Conservation (phyloP, 768 basidiomycete species). For the Suillus fuscotomentosus region DNA sequence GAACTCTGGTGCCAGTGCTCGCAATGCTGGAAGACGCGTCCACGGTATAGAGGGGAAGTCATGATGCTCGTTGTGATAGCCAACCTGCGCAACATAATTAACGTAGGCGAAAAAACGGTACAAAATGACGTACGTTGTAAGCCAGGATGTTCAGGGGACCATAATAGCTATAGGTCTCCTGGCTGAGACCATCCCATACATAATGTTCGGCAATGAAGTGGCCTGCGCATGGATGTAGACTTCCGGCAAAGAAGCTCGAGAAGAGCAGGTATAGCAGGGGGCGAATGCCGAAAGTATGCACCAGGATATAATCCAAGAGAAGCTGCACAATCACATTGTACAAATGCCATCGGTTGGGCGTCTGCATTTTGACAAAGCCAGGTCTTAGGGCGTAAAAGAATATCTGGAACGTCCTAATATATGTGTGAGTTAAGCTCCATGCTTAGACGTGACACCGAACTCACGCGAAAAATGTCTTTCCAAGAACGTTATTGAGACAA, state of each 20-base stretch:
- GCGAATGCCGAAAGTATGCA: slow-evolving; percentile 41
- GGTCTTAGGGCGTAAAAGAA: slow-evolving; percentile 97
- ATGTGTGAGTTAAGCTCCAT: slow-evolving; percentile 8
- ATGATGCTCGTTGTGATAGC: slow-evolving; percentile 99
- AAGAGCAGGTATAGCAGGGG: slow-evolving; percentile 81
- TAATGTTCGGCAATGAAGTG: slow-evolving; percentile 99
- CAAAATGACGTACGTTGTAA: slow-evolving; percentile 74
- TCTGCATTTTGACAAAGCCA: slow-evolving; percentile 85
- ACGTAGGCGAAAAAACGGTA: neutral
- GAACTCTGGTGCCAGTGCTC: slow-evolving; percentile 84
- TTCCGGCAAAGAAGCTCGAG: slow-evolving; percentile 95
- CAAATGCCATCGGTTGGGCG: slow-evolving; percentile 79
- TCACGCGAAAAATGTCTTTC: slow-evolving; percentile 97
- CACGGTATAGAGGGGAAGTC: slow-evolving; percentile 97
- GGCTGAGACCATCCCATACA: slow-evolving; percentile 86
- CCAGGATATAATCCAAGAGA: slow-evolving; percentile 67
- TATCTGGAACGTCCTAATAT: slow-evolving; percentile 90
- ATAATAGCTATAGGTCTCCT: slow-evolving; percentile 98
- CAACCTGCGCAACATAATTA: slow-evolving; percentile 55
- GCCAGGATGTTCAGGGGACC: slow-evolving; percentile 86
- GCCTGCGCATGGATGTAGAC: slow-evolving; percentile 91
- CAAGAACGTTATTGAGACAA: slow-evolving; percentile 90
- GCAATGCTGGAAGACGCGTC: slow-evolving; percentile 86
- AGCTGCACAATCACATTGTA: slow-evolving; percentile 74
- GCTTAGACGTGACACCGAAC: slow-evolving; percentile 27